Evolutionary conservation across 305 asterid species (phyloP).

Genomic region (Rubia balearica): DNA sequence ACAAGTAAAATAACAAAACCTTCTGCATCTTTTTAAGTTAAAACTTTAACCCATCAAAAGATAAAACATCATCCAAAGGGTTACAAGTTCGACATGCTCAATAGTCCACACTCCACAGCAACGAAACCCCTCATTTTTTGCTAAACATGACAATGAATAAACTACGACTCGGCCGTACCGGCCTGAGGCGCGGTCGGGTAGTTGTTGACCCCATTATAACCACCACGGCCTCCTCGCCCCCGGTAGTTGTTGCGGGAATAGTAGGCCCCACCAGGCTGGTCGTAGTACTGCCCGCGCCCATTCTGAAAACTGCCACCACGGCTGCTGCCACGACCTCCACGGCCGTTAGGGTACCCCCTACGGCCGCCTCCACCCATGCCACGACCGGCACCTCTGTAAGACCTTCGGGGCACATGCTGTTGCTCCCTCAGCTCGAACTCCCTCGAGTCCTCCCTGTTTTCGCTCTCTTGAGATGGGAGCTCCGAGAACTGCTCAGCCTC

Average conservation of each 20-base stretch:
- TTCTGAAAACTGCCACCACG: conserved; percentile 50
- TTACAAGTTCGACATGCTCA: neutral
- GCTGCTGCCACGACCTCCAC: conserved; percentile 50
- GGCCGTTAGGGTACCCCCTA: conserved; percentile 37
- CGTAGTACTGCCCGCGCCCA: conserved; percentile 45
- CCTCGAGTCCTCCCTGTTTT: conserved; percentile 29
- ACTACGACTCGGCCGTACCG: neutral
- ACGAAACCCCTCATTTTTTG: neutral
- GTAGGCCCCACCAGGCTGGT: conserved; percentile 47
- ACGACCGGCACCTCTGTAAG: conserved; percentile 48
- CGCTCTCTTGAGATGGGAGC: conserved; percentile 28
- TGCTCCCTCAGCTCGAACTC: conserved; percentile 36
- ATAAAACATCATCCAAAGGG: conserved; percentile 1
- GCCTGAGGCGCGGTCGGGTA: conserved; percentile 1
- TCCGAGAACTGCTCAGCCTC: conserved; percentile 37
- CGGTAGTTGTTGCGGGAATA: conserved; percentile 42
- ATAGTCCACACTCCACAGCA: no score
- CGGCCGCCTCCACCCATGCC: conserved; percentile 37
- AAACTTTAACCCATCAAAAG: neutral
- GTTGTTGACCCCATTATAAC: conserved; percentile 34
- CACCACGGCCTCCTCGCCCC: conserved; percentile 78
- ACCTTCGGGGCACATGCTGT: conserved; percentile 31
- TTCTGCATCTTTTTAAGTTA: neutral
- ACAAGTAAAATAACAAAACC: neutral
- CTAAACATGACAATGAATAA: neutral